phyloP scores from a whole-genome alignment of 2,329 filamentous ascomycete genomes.

The Penicillium aurantiogriseum region DNA sequence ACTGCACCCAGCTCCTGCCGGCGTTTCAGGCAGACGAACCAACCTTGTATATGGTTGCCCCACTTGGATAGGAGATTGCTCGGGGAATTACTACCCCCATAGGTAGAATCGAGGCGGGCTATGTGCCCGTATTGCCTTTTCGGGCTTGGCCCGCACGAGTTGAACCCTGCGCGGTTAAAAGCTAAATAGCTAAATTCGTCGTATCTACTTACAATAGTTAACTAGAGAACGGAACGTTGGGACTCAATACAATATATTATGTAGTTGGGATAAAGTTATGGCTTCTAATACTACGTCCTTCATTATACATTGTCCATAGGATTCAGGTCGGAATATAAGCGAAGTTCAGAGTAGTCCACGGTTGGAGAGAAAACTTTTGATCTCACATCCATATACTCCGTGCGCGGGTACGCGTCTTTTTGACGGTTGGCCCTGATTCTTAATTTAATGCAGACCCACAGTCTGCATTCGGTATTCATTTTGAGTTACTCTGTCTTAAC shows the following conservation, averaged over 20 bases:
- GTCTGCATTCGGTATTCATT: not conserved
- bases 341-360: too few species aligned
- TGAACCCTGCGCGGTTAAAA: not conserved
- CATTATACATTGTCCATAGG: not conserved
- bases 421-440: not conserved
- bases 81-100: not conserved
- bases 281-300: not conserved
- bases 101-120: not conserved
- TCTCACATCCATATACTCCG: not conserved
- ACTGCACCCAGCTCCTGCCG: not conserved
- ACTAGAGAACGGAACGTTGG: too few species aligned
- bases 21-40: not conserved
- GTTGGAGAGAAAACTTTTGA: not conserved
- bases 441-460: not conserved
- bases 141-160: too few species aligned
- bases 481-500: not conserved
- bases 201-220: too few species aligned
- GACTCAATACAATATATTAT: too few species aligned
- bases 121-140: too few species aligned
- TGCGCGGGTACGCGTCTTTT: not conserved
- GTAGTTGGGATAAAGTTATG: not conserved
- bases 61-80: not conserved
- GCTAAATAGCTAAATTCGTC: not conserved
- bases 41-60: not conserved
- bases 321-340: too few species aligned